A percentile compares a stretch with the other conserved stretches of the same genome.
Conservation (phyloP, 2,329 filamentous ascomycete species). For the Hymenoscyphus fraxineus region DNA sequence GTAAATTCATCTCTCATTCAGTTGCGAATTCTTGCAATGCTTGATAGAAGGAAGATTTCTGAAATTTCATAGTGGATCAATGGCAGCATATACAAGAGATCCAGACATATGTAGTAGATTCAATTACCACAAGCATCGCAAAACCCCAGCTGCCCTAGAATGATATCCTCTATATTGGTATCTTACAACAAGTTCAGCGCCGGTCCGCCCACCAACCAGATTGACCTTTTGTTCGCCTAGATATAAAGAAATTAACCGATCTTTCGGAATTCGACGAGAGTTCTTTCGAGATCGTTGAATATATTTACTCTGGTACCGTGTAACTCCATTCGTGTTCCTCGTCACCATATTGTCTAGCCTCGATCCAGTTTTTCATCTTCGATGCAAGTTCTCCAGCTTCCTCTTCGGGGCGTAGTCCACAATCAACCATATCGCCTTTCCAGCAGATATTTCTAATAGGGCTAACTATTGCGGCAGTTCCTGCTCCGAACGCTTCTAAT, state of each 20-base stretch:
- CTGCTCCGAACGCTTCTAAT: constrained; percentile 88
- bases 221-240: background rate
- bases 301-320: constrained; percentile 25
- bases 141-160: background rate
- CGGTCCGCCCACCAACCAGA: background rate
- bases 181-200: background rate
- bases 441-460: constrained; percentile 88
- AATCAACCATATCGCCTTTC: constrained; percentile 76
- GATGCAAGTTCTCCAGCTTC: constrained; percentile 85
- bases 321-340: constrained; percentile 90
- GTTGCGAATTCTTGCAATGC: no score
- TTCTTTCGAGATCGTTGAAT: background rate
- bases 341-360: constrained; percentile 91
- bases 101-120: background rate
- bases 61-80: no score
- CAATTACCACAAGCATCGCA: background rate
- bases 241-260: background rate
- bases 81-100: background rate
- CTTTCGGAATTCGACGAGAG: background rate
- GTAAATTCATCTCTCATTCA: no score
- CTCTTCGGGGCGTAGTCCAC: constrained; percentile 73
- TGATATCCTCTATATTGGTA: background rate
- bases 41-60: no score
- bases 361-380: constrained; percentile 95
- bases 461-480: constrained; percentile 90